Percentiles rank a stretch among this genome's conserved stretches.
phyloP scores from a whole-genome alignment of 768 basidiomycete genomes.

The Fistulinella prunicolor region DNA sequence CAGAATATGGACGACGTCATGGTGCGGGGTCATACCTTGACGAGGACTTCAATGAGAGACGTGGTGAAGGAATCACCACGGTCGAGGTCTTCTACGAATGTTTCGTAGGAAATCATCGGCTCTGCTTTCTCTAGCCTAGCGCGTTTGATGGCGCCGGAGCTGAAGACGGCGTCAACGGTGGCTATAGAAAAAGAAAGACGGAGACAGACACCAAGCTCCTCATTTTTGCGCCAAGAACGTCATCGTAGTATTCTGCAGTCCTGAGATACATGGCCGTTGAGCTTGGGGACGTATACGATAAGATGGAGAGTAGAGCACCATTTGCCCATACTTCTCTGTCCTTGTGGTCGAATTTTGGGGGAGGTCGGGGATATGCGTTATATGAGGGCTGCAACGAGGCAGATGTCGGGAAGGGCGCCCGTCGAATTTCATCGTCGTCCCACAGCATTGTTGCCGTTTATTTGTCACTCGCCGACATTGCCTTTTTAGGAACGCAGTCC shows the following conservation, averaged over 20 bases:
- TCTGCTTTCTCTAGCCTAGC: constrained; percentile 62
- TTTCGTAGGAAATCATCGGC: constrained; percentile 66
- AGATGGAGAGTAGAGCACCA: constrained; percentile 44
- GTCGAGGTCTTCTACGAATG: constrained; percentile 75
- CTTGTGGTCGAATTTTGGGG: constrained; percentile 2
- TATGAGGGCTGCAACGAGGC: constrained; percentile 24
- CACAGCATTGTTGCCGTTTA: constrained; percentile 14
- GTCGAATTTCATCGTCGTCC: constrained; percentile 19
- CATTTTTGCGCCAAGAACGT: constrained; percentile 71
- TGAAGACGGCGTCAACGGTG: constrained; percentile 23
- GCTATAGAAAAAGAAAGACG: not conserved
- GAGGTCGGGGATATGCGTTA: constrained; percentile 6
- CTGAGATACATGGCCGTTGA: constrained; percentile 36
- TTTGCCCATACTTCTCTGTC: constrained; percentile 56
- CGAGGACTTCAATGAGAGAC: constrained; percentile 69
- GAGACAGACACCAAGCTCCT: constrained; percentile 69
- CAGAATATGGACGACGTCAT: not conserved
- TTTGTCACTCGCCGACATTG: constrained; percentile 4
- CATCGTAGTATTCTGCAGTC: constrained; percentile 71
- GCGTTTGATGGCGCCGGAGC: constrained; percentile 71
- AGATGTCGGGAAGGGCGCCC: constrained; percentile 16
- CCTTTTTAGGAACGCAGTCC: not conserved
- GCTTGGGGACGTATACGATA: constrained; percentile 2
- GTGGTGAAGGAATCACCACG: constrained; percentile 80
- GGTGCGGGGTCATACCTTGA: constrained; percentile 52